Base-by-base conservation (phyloP, 768 basidiomycete genomes). In the Boletus reticulatus region DNA sequence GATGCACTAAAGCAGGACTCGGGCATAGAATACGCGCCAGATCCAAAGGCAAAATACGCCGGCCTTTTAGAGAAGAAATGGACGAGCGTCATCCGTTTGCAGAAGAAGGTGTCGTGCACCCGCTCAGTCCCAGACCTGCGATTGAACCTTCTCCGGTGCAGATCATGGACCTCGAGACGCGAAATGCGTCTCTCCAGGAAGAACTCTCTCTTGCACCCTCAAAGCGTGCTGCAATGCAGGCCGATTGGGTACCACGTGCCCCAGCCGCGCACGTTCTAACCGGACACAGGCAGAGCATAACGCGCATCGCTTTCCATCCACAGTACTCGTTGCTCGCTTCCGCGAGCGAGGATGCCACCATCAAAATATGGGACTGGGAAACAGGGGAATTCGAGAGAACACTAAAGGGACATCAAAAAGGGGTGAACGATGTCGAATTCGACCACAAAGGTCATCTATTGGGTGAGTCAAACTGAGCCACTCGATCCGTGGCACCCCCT, bases 331-430 rank as follows among this genome's bases (percentile, higher is more conserved):
- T 91, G 9, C 73, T 95, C 43, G 94, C 89, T 20, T 89, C 87
- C 38, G 91, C 91, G 14, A 92, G 90, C 62, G 92, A 93, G 67
- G 94, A 96, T 67, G 80, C 91, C 48, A 94, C 86, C 1, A 81
- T 95, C 62, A 95, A 95, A 77, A 85, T 95, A 45, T 95, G 94
- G 93, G 94, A 96, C 64, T 96, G 93, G 93, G 94, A 96, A 70
- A 88, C 89, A 31, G 94, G 94, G 41, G 93, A 95, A 62, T 89
- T 94, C 69, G 94, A 96, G 72, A 75, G 92, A 60, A 95, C 94
- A 11, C 72, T 95, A 55, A 95, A 94, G 72, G 91, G 93, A 8
- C 94, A 96, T 75, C 95, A 94, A 34, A 92, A 90, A 68, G 84
- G 87, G 19, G 87, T 95, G 29, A 84, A 84, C 68, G 94, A 94